Evolutionary conservation across 768 basidiomycete species (phyloP), one percentile per base, ranked within the genome.

Genomic region (Suillus decipiens): DNA sequence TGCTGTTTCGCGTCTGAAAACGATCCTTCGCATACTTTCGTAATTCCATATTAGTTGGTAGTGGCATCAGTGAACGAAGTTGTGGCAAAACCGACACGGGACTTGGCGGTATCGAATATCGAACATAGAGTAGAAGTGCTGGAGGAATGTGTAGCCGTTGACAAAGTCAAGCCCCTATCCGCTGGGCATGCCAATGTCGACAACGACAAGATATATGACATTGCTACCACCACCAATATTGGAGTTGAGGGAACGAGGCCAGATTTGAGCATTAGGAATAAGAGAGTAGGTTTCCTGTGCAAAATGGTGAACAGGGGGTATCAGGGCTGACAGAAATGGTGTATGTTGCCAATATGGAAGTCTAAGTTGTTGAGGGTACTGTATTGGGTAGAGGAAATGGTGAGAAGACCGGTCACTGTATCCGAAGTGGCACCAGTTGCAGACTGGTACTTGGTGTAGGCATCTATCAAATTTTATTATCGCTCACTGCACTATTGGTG

Each of bases 111-210:
- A 69, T 90, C 88, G 68, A 76, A 89, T 86, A 69, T 90, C 88
- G 68, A 76, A 89, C 42, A 88, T 86, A 36, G 83, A 78, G 76
- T 89, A 89, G 81, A 85, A 89, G 17, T 88, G 84, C 73, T 84
- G 80, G 33, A 87, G 76, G 79, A 84, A 87, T 5, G 73, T 67
- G 68, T 76, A 78, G 19, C 86, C 84, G 71, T 85, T 80, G 71
- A 87, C 78, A 65, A 86, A 85, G 74, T 85, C 82, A 19, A 86
- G 71, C 15, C 84, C 86, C 63, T 77, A 22, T 53, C 82, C 84
- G 10, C 76, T 69, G 36, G 67, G 66, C 1, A 73, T 66, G 37
- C 84, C 85, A 42, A 82, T 64, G 70, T 77, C 36, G 51, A 39
- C 54, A 19, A 80, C 75, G 56, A 81, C 69, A 34, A 77, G 73